Evolutionary conservation across 1,284 basidiomycete species (phyloP).

Genomic region (Leucoagaricus sp.): DNA sequence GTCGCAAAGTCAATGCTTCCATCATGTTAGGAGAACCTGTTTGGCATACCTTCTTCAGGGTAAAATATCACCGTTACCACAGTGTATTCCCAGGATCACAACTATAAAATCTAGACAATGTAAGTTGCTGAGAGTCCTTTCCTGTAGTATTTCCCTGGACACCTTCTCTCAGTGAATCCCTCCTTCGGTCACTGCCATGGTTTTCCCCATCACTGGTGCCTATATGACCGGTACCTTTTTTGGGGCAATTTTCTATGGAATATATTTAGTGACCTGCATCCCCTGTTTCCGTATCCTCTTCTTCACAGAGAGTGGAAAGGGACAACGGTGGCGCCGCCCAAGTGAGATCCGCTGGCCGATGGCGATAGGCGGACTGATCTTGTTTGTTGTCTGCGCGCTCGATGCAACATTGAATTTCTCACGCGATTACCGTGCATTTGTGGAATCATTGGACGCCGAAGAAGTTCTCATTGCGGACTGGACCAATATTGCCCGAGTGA

Average conservation of each 20-base stretch:
- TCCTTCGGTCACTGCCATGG: background rate
- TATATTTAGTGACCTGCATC: background rate
- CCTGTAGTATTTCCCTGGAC: too few relatives aligned
- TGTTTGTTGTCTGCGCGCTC: background rate
- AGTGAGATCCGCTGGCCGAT: constrained; percentile 5
- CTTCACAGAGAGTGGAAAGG: background rate
- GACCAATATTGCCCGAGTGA: constrained; percentile 7
- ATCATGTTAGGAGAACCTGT: too few relatives aligned
- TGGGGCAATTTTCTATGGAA: constrained; percentile 2
- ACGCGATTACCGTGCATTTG: constrained; percentile 3
- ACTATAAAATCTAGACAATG: too few relatives aligned
- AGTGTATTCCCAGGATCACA: too few relatives aligned
- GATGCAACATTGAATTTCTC: background rate
- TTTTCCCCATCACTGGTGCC: constrained; percentile 3
- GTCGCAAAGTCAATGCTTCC: too few relatives aligned
- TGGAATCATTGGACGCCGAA: background rate
- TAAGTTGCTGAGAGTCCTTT: too few relatives aligned
- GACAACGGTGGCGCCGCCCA: background rate
- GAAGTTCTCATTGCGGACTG: background rate
- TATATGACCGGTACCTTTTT: constrained; percentile 3
- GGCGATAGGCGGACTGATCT: background rate
- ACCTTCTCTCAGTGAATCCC: too few relatives aligned
- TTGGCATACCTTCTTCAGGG: too few relatives aligned
- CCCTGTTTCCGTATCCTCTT: background rate
- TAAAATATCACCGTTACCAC: too few relatives aligned